Evolutionary conservation across 192 early-diverging fungal species (phyloP), one percentile per base, ranked within the genome.

Genomic region (Podila horticola): DNA sequence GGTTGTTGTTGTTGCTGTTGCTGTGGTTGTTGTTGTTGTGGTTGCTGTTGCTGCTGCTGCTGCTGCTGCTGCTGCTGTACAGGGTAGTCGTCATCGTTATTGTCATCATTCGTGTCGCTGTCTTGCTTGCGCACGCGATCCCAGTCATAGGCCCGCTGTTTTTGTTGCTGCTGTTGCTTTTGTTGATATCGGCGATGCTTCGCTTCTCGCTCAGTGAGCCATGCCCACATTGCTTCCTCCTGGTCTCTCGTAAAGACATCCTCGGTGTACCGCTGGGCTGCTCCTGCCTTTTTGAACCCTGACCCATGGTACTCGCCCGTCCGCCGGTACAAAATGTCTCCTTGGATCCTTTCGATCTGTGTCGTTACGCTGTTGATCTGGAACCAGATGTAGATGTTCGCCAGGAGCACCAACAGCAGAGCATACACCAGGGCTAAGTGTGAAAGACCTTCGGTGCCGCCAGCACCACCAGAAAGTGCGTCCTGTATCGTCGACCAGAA

Each of bases 181-280:
- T 41, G 31, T 72, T 73, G 77, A 26, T 64, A 68, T 55, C 58
- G 71, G 4, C 67, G 77, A 19, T 81, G 67, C 19, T 71, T 22
- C 26, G 62, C 77, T n/a, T 81, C 77, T 11, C 77, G 66, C 48
- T 72, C 77, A 10, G 77, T 81, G 11, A 81, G 66, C 77, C 77
- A 81, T 17, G 77, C 77, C 77, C 77, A 81, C 77, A 81, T 81
- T 20, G 77, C 71, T n/a, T 81, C 77, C 38, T 81, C 77, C 34
- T 81, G 71, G 17, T 81, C 71, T 19, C 58, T 63, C 0, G 69
- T 49, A 34, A 66, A 66, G 3, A 55, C 31, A 28, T 58, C 64
- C 12, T 79, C 69, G 34, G 33, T 41, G 33, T 28, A 31, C 5
- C 52, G 49, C 22, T 67, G 30, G 5, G 49, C 64, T 20, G 28